Base-by-base conservation (phyloP, 2,329 filamentous ascomycete species). In the Fusarium poae region DNA sequence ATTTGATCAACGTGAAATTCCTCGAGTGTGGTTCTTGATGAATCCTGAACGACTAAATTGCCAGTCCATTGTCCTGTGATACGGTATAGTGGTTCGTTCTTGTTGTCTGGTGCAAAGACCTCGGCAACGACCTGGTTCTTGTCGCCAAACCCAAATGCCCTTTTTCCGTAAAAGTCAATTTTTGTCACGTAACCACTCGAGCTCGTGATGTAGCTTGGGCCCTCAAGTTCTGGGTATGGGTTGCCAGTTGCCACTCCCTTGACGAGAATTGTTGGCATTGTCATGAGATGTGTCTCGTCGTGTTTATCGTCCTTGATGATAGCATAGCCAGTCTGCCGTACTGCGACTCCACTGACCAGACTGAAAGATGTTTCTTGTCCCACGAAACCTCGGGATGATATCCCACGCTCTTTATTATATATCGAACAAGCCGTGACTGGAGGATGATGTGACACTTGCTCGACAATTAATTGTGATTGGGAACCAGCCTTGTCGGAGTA, bases 401-500 rank as follows among this genome's bases (percentile, higher is more conserved):
- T 65, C 1, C 62, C 60, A 6, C 62, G 60, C n/a, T 65, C 53
- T 8, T 32, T 52, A 1, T 65, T 65, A 9, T 59, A 65, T 25
- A 65, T 63, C 0, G 62, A 65, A 8, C 62, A 65, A 11, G 84
- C 83, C 3, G 84, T 86, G 48, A 85, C 84, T 30, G 84, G 84
- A 35, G 84, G 84, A 65, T 86, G 84, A 60, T 86, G 84, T 56
- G 80, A 82, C 65, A 86, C 84, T 73, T 86, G 84, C 75, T 86
- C 84, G 39, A 68, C 35, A 4, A 73, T 44, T 2, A 83, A 79
- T 8, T 77, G 79, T 1, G 75, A 77, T 8, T 65, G 42, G 13
- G 75, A 71, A 1, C 70, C 50, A 2, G 25, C 44, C 16, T 57
- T 60, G 34, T 81, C 75, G 0, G 72, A 77, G 76, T 79, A 83